Conservation (phyloP, 1,139 yeast species). For the Hemisphaericaspora subhashii region DNA sequence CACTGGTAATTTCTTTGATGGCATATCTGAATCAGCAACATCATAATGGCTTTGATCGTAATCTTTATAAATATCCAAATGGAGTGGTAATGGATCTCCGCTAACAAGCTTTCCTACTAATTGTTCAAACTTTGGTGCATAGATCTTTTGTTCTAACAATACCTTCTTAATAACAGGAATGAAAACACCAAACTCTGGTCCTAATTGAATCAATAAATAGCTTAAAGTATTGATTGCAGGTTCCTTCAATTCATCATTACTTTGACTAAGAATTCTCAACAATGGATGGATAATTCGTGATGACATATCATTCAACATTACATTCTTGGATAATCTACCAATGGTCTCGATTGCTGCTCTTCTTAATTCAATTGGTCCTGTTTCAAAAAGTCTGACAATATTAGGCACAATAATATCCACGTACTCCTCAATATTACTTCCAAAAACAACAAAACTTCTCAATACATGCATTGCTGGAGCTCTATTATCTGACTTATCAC, state of each 20-base stretch:
- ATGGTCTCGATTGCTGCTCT: constrained; percentile 80
- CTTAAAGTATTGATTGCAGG: constrained; percentile 80
- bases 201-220: constrained; percentile 75
- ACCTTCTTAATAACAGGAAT: constrained; percentile 82
- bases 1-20: constrained; percentile 75
- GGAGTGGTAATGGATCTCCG: constrained; percentile 88
- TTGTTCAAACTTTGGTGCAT: constrained; percentile 77
- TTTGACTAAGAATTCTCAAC: constrained; percentile 62
- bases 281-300: constrained; percentile 89
- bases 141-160: constrained; percentile 61
- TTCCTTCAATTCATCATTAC: constrained; percentile 60
- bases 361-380: constrained; percentile 57
- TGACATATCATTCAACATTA: constrained; percentile 82
- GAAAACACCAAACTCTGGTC: constrained; percentile 81
- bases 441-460: constrained; percentile 86
- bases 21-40: constrained; percentile 64
- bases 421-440: constrained; percentile 84
- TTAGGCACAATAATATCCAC: constrained; percentile 84
- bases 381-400: constrained; percentile 77
- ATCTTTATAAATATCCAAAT: constrained; percentile 68
- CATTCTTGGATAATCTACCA: constrained; percentile 75
- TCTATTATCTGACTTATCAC: constrained; percentile 65
- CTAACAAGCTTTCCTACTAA: constrained; percentile 74
- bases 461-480: constrained; percentile 75
- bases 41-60: constrained; percentile 59